Conservation (phyloP, 1,284 basidiomycete species). For the Marasmius tenuissimus region DNA sequence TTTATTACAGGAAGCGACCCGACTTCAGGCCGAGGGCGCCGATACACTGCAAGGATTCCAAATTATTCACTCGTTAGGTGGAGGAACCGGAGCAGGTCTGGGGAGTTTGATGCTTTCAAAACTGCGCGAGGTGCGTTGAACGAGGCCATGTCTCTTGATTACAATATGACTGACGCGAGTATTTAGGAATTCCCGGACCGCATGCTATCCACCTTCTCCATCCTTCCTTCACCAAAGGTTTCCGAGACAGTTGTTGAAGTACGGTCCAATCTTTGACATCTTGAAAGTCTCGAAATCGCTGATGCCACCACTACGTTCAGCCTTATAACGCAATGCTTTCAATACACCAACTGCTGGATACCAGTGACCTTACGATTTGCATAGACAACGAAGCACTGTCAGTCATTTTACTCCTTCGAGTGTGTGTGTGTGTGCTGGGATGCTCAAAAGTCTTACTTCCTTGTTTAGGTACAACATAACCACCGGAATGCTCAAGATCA, state of each 20-base stretch:
- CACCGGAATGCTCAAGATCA: slow-evolving; percentile 72
- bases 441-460: slow-evolving; percentile 3
- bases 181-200: slow-evolving; percentile 84
- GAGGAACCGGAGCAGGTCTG: slow-evolving; percentile 89
- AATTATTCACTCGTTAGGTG: slow-evolving; percentile 89
- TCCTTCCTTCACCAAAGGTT: slow-evolving; percentile 91
- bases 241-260: slow-evolving; percentile 95
- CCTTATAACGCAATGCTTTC: slow-evolving; percentile 92
- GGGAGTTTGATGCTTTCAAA: slow-evolving; percentile 84
- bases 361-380: slow-evolving; percentile 87
- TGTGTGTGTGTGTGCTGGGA: not conserved
- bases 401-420: slow-evolving; percentile 20
- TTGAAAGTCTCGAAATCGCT: slow-evolving; percentile 6
- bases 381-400: slow-evolving; percentile 94
- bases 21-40: slow-evolving; percentile 77
- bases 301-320: slow-evolving; percentile 30
- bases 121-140: slow-evolving; percentile 67
- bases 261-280: slow-evolving; percentile 13
- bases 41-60: slow-evolving; percentile 95
- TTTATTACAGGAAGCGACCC: slow-evolving; percentile 58
- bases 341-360: slow-evolving; percentile 89
- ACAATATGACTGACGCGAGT: slow-evolving; percentile 14
- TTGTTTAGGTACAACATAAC: slow-evolving; percentile 76
- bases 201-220: slow-evolving; percentile 92
- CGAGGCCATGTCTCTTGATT: not conserved